Evolutionary conservation across 129 eudicot genomes (phyloP).

Genomic region (Escallonia rubra): DNA sequence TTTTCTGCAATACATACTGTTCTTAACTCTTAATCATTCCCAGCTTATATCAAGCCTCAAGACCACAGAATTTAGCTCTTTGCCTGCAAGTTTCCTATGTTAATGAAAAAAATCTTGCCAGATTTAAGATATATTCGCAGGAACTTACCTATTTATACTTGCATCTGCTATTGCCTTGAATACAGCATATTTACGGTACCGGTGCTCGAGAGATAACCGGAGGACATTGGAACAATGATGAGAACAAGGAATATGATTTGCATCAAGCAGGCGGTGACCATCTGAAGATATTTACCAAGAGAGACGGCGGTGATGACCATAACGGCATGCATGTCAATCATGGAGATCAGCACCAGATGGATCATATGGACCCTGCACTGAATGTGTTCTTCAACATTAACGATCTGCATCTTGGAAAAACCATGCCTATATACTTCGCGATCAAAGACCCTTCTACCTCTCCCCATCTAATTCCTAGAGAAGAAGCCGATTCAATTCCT

Average conservation of each 20-base stretch:
- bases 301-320: neutral
- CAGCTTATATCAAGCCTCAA: neutral
- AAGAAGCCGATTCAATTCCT: constrained; percentile 52
- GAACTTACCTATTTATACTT: neutral
- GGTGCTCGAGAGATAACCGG: constrained; percentile 2
- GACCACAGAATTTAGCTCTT: neutral
- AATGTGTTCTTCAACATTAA: constrained; percentile 54
- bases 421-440: constrained; percentile 54
- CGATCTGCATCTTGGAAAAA: constrained; percentile 50
- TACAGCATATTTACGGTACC: constrained; percentile 6
- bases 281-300: neutral
- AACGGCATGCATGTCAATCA: neutral
- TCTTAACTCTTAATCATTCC: too few species aligned
- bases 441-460: constrained; percentile 38
- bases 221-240: neutral
- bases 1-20: neutral
- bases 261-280: neutral
- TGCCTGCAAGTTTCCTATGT: too few species aligned
- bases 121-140: too few species aligned
- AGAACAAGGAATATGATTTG: neutral
- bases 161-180: constrained; percentile 2
- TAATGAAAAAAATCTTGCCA: too few species aligned
- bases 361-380: constrained; percentile 47
- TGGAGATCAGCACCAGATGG: constrained; percentile 7
- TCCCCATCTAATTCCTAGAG: constrained; percentile 47